These are phyloP conservation scores for Polytrichum commune DNA, from an alignment of 225 moss, liverwort and hornwort genomes.

Conservation along the genomic window DNA sequence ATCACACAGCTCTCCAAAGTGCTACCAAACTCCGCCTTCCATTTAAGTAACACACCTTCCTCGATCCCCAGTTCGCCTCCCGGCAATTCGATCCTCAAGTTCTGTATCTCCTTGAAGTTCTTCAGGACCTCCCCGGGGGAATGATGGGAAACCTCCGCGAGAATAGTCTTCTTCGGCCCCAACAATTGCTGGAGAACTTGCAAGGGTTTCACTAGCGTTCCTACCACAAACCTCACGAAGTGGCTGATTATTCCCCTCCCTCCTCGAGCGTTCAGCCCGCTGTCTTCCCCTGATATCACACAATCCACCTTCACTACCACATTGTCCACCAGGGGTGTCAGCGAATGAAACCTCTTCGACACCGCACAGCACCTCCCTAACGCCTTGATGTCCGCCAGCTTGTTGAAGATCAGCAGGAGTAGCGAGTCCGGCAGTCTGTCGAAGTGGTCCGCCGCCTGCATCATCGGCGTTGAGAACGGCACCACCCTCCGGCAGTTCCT, in stretches of 20 bases:
- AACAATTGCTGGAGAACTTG: conserved; percentile 72
- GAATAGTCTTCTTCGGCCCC: conserved; percentile 76
- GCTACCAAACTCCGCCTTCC: conserved; percentile 87
- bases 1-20: conserved; percentile 86
- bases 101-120: conserved; percentile 85
- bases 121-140: conserved; percentile 82
- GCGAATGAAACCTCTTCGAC: conserved; percentile 70
- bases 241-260: conserved; percentile 73
- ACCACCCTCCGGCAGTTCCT: conserved; percentile 67
- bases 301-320: conserved; percentile 89
- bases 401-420: conserved; percentile 75
- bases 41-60: conserved; percentile 75
- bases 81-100: conserved; percentile 75
- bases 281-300: conserved; percentile 80
- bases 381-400: conserved; percentile 81
- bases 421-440: conserved; percentile 80
- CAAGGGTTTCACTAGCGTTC: conserved; percentile 77
- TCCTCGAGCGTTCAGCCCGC: conserved; percentile 55
- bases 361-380: conserved; percentile 82
- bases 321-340: conserved; percentile 80
- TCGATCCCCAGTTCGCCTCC: conserved; percentile 85
- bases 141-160: conserved; percentile 80
- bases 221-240: conserved; percentile 65
- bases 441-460: conserved; percentile 60
- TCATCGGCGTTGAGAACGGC: conserved; percentile 50